A percentile compares a stretch with the other conserved stretches of the same genome.
Conservation (phyloP, 2,329 filamentous ascomycete species). For the Parascedosporium putredinis region DNA sequence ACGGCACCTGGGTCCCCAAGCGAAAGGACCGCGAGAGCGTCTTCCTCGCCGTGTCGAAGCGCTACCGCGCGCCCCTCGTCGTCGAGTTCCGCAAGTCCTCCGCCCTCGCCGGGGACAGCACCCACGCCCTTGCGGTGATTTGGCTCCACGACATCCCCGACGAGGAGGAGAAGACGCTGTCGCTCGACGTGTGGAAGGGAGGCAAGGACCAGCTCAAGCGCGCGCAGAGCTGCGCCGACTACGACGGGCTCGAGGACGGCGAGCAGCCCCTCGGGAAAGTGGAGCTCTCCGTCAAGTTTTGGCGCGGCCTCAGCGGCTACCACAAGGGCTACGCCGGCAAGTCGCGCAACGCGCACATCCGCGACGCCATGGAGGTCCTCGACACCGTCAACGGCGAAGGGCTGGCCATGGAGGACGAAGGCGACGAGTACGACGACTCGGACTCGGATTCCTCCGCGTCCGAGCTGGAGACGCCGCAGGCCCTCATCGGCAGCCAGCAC, state of each 20-base stretch:
- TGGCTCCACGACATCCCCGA: conserved; percentile 84
- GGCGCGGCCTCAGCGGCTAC: conserved; percentile 4
- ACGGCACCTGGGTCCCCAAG: conserved; percentile 11
- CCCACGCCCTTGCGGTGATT: conserved; percentile 43
- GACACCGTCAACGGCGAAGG: conserved; percentile 24
- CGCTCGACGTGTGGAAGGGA: conserved; percentile 86
- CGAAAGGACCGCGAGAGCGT: conserved; percentile 28
- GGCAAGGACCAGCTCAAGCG: conserved; percentile 41
- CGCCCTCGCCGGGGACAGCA: not conserved
- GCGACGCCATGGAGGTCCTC: conserved; percentile 36
- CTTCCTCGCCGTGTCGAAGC: conserved; percentile 77
- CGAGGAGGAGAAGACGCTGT: conserved; percentile 64
- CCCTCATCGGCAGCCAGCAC: not conserved
- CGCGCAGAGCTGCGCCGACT: conserved; percentile 66
- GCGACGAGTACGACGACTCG: conserved; percentile 22
- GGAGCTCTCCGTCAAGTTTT: conserved; percentile 39
- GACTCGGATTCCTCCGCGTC: not conserved
- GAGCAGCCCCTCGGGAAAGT: conserved; percentile 70
- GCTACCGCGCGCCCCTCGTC: conserved; percentile 81
- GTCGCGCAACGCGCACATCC: conserved; percentile 20
- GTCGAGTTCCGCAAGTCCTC: conserved; percentile 65
- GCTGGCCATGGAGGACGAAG: conserved; percentile 23
- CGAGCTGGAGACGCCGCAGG: not conserved
- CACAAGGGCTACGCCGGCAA: conserved; percentile 4
- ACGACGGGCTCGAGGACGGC: conserved; percentile 58